Conservation (phyloP, 1,284 basidiomycete species). For the Heterobasidion annosum region DNA sequence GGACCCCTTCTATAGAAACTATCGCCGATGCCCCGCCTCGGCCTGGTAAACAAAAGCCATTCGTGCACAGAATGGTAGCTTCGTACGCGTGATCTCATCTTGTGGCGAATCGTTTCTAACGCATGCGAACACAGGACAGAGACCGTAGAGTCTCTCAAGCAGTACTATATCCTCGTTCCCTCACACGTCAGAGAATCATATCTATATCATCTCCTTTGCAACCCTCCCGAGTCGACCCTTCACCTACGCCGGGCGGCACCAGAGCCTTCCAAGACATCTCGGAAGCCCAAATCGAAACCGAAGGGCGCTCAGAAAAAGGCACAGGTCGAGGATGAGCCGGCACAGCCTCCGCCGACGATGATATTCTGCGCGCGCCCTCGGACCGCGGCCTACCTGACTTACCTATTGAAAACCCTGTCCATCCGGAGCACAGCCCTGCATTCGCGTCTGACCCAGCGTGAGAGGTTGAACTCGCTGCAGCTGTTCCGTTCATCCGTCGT, state of each 20-base stretch:
- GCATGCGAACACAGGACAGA: slow-evolving; percentile 50
- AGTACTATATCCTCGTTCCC: slow-evolving; percentile 89
- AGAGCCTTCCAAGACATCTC: slow-evolving; percentile 27
- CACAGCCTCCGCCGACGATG: slow-evolving; percentile 85
- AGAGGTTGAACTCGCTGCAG: slow-evolving; percentile 76
- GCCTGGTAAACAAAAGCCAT: slow-evolving; percentile 80
- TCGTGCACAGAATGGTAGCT: slow-evolving; percentile 79
- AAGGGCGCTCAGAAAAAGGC: slow-evolving; percentile 28
- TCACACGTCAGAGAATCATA: slow-evolving; percentile 94
- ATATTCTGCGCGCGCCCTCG: slow-evolving; percentile 88
- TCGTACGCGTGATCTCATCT: slow-evolving; percentile 34
- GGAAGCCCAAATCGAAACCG: slow-evolving; percentile 13
- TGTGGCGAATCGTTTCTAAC: slow-evolving; percentile 4
- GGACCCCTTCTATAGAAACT: slow-evolving; percentile 81
- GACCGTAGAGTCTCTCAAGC: slow-evolving; percentile 80
- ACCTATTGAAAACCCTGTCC: slow-evolving; percentile 68
- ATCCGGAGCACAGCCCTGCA: slow-evolving; percentile 89
- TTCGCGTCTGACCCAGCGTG: slow-evolving; percentile 86
- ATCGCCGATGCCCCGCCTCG: slow-evolving; percentile 70
- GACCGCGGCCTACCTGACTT: slow-evolving; percentile 86
- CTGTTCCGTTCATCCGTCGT: slow-evolving; percentile 86
- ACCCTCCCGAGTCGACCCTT: slow-evolving; percentile 76
- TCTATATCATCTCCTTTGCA: slow-evolving; percentile 82
- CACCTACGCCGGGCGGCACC: slow-evolving; percentile 58
- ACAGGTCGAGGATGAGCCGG: slow-evolving; percentile 38